Evolutionary conservation across 2,329 filamentous ascomycete species (phyloP).

Genomic region (Teratosphaeriaceae sp.): DNA sequence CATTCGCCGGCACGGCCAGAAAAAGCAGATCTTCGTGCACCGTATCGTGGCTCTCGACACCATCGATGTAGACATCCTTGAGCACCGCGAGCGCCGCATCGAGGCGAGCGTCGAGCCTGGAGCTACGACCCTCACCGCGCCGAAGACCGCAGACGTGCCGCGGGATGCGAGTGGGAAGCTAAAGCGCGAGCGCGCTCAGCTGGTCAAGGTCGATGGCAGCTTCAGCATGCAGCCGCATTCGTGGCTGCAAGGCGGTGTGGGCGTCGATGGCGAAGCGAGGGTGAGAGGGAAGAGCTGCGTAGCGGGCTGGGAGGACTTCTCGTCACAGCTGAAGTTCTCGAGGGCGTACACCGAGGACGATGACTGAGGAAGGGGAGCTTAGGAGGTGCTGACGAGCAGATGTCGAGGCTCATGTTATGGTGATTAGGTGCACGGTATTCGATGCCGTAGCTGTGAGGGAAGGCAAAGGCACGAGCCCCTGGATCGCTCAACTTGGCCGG

Average conservation of each 20-base stretch:
- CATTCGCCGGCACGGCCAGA: slow-evolving; percentile 52
- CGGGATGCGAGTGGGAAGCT: slow-evolving; percentile 2
- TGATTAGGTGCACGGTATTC: too few relatives aligned
- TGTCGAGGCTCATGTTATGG: too few relatives aligned
- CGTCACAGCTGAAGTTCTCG: slow-evolving; percentile 29
- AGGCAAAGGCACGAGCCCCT: too few relatives aligned
- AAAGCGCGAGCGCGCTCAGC: slow-evolving; percentile 23
- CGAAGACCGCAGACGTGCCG: slow-evolving; percentile 10
- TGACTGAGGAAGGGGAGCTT: slow-evolving; percentile 17
- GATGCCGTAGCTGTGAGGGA: too few relatives aligned
- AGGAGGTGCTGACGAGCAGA: too few relatives aligned
- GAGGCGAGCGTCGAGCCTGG: slow-evolving; percentile 19
- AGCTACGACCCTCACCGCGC: slow-evolving; percentile 10
- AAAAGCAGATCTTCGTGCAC: slow-evolving; percentile 52
- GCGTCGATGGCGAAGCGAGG: slow-evolving; percentile 8
- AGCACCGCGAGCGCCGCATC: slow-evolving; percentile 34
- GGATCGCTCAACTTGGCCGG: too few relatives aligned
- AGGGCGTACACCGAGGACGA: slow-evolving; percentile 26
- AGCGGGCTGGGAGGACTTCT: slow-evolving; percentile 27
- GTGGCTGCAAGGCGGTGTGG: slow-evolving; percentile 20
- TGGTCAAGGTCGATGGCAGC: slow-evolving; percentile 22
- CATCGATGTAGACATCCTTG: slow-evolving; percentile 42
- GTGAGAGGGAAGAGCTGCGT: slow-evolving; percentile 21
- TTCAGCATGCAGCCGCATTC: slow-evolving; percentile 28
- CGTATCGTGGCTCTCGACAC: slow-evolving; percentile 77